phyloP scores from a whole-genome alignment of 768 basidiomycete species.

The Termitomyces sp. region DNA sequence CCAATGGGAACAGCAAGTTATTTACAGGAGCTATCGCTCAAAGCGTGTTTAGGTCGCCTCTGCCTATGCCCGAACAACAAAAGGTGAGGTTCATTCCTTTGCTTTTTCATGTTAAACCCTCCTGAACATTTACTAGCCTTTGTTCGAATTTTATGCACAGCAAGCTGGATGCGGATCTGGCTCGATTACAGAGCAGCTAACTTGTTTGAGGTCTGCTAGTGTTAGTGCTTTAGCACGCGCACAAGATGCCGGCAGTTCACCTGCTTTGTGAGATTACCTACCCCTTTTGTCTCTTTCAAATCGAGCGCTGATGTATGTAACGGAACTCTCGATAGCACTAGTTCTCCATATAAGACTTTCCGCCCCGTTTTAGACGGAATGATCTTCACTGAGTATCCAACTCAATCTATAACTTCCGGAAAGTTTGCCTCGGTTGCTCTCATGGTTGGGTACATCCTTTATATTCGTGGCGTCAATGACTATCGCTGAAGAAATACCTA shows the following conservation, averaged over 20 bases:
- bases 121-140: constrained; percentile 28
- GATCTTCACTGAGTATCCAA: constrained; percentile 48
- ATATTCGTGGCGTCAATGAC: not conserved
- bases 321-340: constrained; percentile 25
- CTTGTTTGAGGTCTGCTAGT: constrained; percentile 46
- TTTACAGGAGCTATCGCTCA: constrained; percentile 60
- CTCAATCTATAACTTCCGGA: constrained; percentile 38
- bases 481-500: not conserved
- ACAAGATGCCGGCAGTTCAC: constrained; percentile 43
- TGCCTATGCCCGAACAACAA: constrained; percentile 50
- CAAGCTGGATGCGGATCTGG: constrained; percentile 47
- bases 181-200: constrained; percentile 30
- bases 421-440: constrained; percentile 49
- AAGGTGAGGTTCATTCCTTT: constrained; percentile 33
- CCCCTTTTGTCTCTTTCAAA: not conserved
- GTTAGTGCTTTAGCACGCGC: constrained; percentile 50
- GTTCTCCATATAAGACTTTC: constrained; percentile 43
- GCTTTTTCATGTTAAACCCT: not conserved
- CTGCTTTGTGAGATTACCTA: constrained; percentile 35
- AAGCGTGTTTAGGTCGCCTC: constrained; percentile 51
- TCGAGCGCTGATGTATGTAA: not conserved
- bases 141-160: constrained; percentile 49
- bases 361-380: constrained; percentile 54
- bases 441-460: constrained; percentile 49
- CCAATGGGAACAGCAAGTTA: constrained; percentile 32